Percentiles rank a stretch among this genome's conserved stretches.
Evolutionary conservation across 2,329 filamentous ascomycete genomes (phyloP).

Genomic region (Albophoma yamanashiensis): DNA sequence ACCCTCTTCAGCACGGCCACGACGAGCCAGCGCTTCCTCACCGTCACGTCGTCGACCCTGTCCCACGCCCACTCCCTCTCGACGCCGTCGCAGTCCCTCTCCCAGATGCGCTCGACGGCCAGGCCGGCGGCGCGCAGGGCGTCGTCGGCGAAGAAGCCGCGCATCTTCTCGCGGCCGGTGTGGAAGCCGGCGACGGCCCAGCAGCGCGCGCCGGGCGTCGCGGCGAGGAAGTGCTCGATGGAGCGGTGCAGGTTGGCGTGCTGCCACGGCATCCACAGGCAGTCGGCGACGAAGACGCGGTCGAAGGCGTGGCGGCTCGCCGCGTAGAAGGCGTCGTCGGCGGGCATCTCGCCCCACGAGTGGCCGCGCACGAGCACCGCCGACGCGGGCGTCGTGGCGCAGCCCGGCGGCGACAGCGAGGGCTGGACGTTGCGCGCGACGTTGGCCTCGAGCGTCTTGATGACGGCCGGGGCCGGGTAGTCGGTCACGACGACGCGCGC

Average conservation of each 20-base stretch:
- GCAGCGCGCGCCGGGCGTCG: constrained; percentile 33
- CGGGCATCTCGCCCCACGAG: constrained; percentile 47
- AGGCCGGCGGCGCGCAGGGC: constrained; percentile 28
- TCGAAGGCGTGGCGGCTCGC: constrained; percentile 34
- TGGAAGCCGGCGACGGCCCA: constrained; percentile 65
- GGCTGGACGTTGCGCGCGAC: constrained; percentile 37
- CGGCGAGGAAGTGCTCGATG: constrained; percentile 49
- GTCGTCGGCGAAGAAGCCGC: constrained; percentile 47
- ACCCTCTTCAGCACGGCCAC: constrained; percentile 39
- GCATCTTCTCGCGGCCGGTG: constrained; percentile 55
- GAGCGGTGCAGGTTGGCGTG: constrained; percentile 55
- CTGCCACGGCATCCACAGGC: constrained; percentile 65
- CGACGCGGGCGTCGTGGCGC: constrained; percentile 3
- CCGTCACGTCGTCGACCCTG: constrained; percentile 51
- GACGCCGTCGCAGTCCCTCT: constrained; percentile 54
- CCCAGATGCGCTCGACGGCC: constrained; percentile 51
- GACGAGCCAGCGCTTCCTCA: constrained; percentile 61
- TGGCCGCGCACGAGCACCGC: constrained; percentile 45
- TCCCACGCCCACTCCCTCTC: constrained; percentile 52
- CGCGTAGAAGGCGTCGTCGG: constrained; percentile 15
- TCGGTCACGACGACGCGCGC: constrained; percentile 49
- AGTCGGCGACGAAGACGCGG: constrained; percentile 59
- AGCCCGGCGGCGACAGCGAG: constrained; percentile 19
- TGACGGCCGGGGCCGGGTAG: constrained; percentile 51
- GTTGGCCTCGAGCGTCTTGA: constrained; percentile 49